Evolutionary conservation across 768 basidiomycete genomes (phyloP).

Genomic region (Boletales sp.): DNA sequence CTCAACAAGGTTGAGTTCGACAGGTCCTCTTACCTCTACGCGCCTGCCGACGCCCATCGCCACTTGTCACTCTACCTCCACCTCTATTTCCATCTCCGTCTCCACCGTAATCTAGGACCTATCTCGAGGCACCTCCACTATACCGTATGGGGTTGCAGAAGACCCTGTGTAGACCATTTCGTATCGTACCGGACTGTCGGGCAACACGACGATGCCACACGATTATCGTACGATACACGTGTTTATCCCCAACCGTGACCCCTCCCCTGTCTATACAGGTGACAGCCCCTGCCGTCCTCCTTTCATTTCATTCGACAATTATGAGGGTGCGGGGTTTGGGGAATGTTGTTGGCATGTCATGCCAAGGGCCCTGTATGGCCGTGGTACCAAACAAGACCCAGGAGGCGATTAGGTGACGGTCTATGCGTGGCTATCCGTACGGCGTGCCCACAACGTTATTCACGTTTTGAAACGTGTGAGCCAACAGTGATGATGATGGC

Average conservation of each 20-base stretch:
- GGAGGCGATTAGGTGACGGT: background rate
- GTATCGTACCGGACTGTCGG: background rate
- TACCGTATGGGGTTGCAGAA: constrained; percentile 1
- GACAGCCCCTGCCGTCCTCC: background rate
- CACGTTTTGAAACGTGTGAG: constrained; percentile 3
- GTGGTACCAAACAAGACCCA: background rate
- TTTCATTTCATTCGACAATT: background rate
- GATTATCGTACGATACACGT: constrained; percentile 1
- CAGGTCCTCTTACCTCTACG: constrained; percentile 3
- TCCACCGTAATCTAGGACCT: background rate
- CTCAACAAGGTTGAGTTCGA: background rate
- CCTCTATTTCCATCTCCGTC: background rate
- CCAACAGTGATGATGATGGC: background rate
- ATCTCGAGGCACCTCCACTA: background rate
- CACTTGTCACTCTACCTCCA: constrained; percentile 5
- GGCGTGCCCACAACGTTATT: constrained; percentile 1
- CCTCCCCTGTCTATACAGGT: background rate
- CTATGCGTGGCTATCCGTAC: background rate
- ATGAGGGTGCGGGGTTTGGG: background rate
- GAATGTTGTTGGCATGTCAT: background rate
- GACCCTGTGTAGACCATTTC: background rate
- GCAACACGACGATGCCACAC: background rate
- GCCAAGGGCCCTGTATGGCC: background rate
- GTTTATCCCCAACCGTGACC: background rate
- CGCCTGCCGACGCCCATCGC: background rate